Conservation (phyloP, 345 rosid genomes). For the Syzygium aromaticum region DNA sequence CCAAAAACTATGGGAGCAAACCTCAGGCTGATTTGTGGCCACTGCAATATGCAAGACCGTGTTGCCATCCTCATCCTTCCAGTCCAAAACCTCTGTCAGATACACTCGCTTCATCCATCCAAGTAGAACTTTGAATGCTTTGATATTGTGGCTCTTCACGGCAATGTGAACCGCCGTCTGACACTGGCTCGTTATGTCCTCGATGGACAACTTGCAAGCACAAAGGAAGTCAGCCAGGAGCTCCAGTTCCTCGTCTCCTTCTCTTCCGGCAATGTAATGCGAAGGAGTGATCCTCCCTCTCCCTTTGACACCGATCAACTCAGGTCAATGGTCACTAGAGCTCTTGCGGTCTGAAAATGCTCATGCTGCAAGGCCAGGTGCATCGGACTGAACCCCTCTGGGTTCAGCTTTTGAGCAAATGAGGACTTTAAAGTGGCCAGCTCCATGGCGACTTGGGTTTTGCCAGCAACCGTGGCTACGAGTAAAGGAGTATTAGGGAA, state of each 20-base stretch:
- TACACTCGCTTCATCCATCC: not conserved
- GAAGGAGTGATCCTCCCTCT: constrained; percentile 7
- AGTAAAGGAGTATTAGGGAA: constrained; percentile 6
- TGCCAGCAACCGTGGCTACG: constrained; percentile 13
- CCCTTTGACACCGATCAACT: constrained; percentile 5
- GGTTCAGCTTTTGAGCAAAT: constrained; percentile 5
- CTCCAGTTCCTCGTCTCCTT: not conserved
- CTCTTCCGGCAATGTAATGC: constrained; percentile 4
- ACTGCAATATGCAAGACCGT: not conserved
- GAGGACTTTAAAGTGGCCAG: constrained; percentile 8
- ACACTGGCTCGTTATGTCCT: constrained; percentile 9
- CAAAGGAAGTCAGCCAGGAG: constrained; percentile 6
- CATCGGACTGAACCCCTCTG: constrained; percentile 1
- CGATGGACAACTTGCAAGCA: constrained; percentile 4
- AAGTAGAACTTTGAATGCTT: not conserved
- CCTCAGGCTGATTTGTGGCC: not conserved
- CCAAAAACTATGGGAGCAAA: not conserved
- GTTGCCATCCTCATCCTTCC: not conserved
- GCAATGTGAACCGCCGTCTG: constrained; percentile 16
- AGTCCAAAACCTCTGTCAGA: not conserved
- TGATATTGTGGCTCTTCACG: not conserved
- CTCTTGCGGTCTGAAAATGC: not conserved
- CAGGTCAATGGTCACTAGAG: not conserved
- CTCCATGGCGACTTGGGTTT: constrained; percentile 13
- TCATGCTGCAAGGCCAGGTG: constrained; percentile 5